phyloP scores from a whole-genome alignment of 805 yeast species.

The Cyberlindnera amylophila region DNA sequence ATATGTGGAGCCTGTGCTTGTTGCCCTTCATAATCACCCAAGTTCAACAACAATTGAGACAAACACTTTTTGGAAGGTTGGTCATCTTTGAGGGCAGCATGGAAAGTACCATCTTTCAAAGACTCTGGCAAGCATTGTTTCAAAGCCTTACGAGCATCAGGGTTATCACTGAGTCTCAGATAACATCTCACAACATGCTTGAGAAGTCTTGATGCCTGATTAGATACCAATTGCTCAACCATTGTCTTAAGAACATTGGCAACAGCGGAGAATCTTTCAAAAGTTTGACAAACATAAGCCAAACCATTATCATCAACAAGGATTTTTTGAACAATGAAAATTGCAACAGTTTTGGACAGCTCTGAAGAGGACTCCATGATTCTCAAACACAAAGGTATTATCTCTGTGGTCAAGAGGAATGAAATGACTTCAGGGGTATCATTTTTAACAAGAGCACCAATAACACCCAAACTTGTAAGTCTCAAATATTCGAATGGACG shows the following conservation, averaged over 20 bases:
- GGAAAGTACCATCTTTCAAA: slow-evolving; percentile 81
- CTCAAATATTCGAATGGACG: slow-evolving; percentile 92
- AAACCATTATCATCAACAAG: slow-evolving; percentile 89
- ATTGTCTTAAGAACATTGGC: slow-evolving; percentile 80
- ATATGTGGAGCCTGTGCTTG: slow-evolving; percentile 13
- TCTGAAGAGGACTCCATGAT: slow-evolving; percentile 96
- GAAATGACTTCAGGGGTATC: slow-evolving; percentile 94
- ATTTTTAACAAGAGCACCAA: slow-evolving; percentile 94
- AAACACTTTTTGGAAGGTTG: slow-evolving; percentile 83
- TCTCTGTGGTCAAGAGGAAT: slow-evolving; percentile 89
- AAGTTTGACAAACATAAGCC: slow-evolving; percentile 89
- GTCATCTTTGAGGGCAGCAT: slow-evolving; percentile 76
- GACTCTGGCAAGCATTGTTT: slow-evolving; percentile 83
- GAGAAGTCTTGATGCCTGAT: slow-evolving; percentile 77
- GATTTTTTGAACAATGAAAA: slow-evolving; percentile 91
- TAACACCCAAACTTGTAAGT: slow-evolving; percentile 90
- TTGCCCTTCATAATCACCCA: slow-evolving; percentile 40
- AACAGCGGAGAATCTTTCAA: slow-evolving; percentile 91
- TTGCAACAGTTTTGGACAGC: slow-evolving; percentile 92
- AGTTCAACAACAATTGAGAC: slow-evolving; percentile 71
- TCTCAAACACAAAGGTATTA: slow-evolving; percentile 88
- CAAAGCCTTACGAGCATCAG: slow-evolving; percentile 85
- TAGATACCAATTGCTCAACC: slow-evolving; percentile 79
- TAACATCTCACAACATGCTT: slow-evolving; percentile 95
- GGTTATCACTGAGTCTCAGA: slow-evolving; percentile 81